phyloP scores from a whole-genome alignment of 2,329 filamentous ascomycete species.

The Escovopsis sp. region DNA sequence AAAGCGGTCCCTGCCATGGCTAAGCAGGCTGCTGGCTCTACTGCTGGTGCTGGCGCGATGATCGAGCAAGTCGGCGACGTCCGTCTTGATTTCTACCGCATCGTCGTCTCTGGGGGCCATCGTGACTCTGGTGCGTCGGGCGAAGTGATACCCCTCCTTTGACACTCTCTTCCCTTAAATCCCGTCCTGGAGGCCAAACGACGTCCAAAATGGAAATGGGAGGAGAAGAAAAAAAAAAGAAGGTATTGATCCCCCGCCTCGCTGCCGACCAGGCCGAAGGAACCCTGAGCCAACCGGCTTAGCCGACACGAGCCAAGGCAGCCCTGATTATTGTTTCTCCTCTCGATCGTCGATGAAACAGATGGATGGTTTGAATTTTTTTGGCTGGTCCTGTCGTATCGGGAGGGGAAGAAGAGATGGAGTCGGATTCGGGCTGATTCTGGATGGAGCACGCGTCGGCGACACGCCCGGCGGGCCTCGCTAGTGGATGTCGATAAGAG shows the following conservation, averaged over 20 bases:
- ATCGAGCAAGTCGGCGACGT: slow-evolving; percentile 5
- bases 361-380: background rate
- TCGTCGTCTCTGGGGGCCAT: slow-evolving; percentile 4
- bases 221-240: no score
- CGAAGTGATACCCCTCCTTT: no score
- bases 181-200: background rate
- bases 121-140: background rate
- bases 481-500: background rate
- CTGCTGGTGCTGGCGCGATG: slow-evolving; percentile 7
- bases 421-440: background rate
- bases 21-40: slow-evolving; percentile 5
- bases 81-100: slow-evolving; percentile 2
- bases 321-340: no score
- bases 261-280: no score
- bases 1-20: slow-evolving; percentile 1
- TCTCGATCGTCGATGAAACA: no score
- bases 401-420: background rate
- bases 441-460: slow-evolving; percentile 5
- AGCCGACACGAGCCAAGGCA: no score
- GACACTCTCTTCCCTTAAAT: no score
- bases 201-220: no score
- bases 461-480: slow-evolving; percentile 4
- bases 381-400: background rate
- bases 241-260: no score
- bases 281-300: no score